phyloP scores from a whole-genome alignment of 257 asterid species.

The Datura wrightii region DNA sequence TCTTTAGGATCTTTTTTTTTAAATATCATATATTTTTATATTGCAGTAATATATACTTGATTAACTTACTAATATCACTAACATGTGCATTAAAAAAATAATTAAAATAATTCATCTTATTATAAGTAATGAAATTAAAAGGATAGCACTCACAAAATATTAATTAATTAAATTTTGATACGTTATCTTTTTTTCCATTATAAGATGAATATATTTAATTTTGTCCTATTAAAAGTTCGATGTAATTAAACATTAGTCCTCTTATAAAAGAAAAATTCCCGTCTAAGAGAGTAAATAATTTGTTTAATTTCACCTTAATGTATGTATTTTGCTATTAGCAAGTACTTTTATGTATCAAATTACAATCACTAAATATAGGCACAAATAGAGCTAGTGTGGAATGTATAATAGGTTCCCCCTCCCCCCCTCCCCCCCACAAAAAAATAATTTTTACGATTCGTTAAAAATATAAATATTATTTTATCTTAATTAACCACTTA shows the following conservation, averaged over 20 bases:
- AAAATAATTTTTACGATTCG: background rate
- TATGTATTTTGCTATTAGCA: background rate
- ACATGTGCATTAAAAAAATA: background rate
- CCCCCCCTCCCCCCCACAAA: too few species aligned
- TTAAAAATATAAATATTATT: too few species aligned
- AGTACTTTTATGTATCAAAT: background rate
- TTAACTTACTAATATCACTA: background rate
- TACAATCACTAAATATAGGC: background rate
- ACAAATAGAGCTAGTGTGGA: background rate
- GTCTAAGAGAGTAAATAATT: too few species aligned
- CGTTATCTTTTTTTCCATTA: background rate
- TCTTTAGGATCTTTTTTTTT: background rate
- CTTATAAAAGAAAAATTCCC: background rate
- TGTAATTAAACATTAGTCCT: background rate
- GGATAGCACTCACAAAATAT: background rate
- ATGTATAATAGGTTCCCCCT: background rate
- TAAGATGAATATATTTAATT: background rate
- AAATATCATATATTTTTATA: too few species aligned
- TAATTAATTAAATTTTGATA: background rate
- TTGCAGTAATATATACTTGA: background rate
- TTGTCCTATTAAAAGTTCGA: background rate
- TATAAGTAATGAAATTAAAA: background rate
- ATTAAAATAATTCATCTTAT: background rate
- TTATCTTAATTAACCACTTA: too few species aligned
- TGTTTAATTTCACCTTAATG: too few species aligned